Base-by-base conservation (phyloP, 192 early-diverging fungal genomes). In the Chytriomyces hyalinus region DNA sequence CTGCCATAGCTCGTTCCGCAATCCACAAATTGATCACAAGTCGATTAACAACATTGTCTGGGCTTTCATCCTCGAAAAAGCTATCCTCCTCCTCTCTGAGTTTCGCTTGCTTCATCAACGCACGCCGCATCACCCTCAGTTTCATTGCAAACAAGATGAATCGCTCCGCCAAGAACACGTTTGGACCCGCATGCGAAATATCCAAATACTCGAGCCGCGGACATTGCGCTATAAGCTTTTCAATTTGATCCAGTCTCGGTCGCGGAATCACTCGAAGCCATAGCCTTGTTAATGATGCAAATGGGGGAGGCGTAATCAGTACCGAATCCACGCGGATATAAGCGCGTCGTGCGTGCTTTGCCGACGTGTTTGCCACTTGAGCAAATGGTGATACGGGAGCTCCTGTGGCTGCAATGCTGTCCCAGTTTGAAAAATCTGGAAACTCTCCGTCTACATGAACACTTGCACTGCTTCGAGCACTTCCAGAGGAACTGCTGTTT, bases 11-110 rank as follows among this genome's bases (percentile, higher is more conserved):
- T 6, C 63, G 62, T 20, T 75, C 62, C 43, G 24, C 48, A 10
- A 75, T 66, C 73, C 73, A 75, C 45, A 75, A 53, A 66, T 64
- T 50, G 10, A 75, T 20, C n/a, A 63, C 71, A 8, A 73, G 69
- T 57, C 50, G 26, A 13, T 13, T 46, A 26, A 24, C 11, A 26
- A 17, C 36, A 36, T 36, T 36, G 36, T 4, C 36, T 36, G 36
- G 36, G 49, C 22, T 22, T 59, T 51, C 15, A 64, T 2, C 62
- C 62, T 20, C 48, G 11, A 7, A 28, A 9, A 47, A 28, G 48
- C 46, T 4, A 6, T 68, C 53, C 22, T 59, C 20, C 69, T 60
- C 53, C 36, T 13, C 69, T 17, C 69, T 28, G 10, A 13, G 24
- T 61, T 63, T 11, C 57, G 9, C 7, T 36, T 44, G 44, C 61